A percentile compares a stretch with the other conserved stretches of the same genome.
phyloP scores from a whole-genome alignment of 371 early-diverging fungal species.

The Mucor plumbeus region DNA sequence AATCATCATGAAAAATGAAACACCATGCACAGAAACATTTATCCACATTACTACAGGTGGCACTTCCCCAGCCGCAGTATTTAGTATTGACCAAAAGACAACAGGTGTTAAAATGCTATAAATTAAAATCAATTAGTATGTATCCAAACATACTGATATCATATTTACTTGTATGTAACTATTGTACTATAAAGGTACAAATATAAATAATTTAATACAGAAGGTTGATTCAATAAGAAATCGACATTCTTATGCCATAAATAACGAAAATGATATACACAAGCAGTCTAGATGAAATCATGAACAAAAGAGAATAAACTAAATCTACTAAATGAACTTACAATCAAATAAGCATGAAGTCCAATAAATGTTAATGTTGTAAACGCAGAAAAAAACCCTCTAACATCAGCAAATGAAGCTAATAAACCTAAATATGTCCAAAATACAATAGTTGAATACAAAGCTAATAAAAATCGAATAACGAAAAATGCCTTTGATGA shows the following conservation, averaged over 20 bases:
- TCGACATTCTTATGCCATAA: conserved; percentile 28
- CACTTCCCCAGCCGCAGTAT: conserved; percentile 12
- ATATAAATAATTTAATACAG: conserved; percentile 49
- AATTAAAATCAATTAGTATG: neutral
- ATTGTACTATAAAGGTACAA: conserved; percentile 48
- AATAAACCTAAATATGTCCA: conserved; percentile 42
- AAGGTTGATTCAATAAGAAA: conserved; percentile 40
- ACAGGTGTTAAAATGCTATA: conserved; percentile 58
- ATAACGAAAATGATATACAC: conserved; percentile 40
- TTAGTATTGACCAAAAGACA: conserved; percentile 56
- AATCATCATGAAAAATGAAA: conserved; percentile 57
- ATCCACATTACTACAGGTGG: conserved; percentile 38
- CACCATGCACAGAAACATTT: conserved; percentile 58
- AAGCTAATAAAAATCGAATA: conserved; percentile 41
- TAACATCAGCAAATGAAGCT: neutral
- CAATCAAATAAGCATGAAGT: conserved; percentile 55
- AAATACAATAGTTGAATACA: conserved; percentile 50
- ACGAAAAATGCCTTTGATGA: conserved; percentile 46
- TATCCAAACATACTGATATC: neutral
- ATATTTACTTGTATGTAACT: conserved; percentile 50
- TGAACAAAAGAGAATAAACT: neutral
- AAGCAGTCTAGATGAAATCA: conserved; percentile 18
- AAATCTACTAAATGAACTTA: conserved; percentile 21
- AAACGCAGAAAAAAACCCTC: conserved; percentile 49
- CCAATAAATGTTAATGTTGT: conserved; percentile 62